Evolutionary conservation across 768 basidiomycete genomes (phyloP), one percentile per base, ranked within the genome.

Genomic region (Leccinellum albellum): DNA sequence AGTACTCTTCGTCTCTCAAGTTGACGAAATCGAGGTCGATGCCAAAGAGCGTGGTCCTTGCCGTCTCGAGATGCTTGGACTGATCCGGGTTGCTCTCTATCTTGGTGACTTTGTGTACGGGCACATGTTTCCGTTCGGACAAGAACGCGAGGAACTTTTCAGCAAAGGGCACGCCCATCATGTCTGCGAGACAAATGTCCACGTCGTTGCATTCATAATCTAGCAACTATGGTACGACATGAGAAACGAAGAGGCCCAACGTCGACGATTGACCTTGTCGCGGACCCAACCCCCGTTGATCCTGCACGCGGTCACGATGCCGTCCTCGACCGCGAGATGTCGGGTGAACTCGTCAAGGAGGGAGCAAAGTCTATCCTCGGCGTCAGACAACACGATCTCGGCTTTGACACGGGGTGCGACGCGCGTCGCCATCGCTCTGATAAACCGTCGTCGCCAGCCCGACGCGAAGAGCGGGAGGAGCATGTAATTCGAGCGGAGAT

Each of bases 231-330:
- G 15, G 52, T 50, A 58, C 51, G 56, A 28, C 14, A 61, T 62
- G 57, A 69, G 57, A 54, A 54, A 63, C 8, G 9, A 9, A 20
- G 10, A 32, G 32, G 32, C 24, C 44, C 56, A 8, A 51, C 35
- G 62, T 17, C 66, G 35, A 20, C 4, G 26, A 70, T 75, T 63
- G 58, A 94, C 96, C 87, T 99, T 99, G 73, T 99, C 97, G 66
- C 97, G 79, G 46, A 98, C 97, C 97, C 97, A 99, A 20, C 97
- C 97, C 17, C 97, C 97, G 12, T 94, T 97, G 48, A 99, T 91
- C 62, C 97, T 82, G 69, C 96, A 96, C 1, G 83, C 79, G 0
- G 84, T 86, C 5, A 73, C 71, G 21, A 84, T 76, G 10, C 78
- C 79, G 51, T 83, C 78, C 32, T 80, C 76, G 55, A 75, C 70